Percentiles rank a stretch among this genome's conserved stretches.
phyloP scores from a whole-genome alignment of 257 asterid genomes.

The Capsicum chinense region DNA sequence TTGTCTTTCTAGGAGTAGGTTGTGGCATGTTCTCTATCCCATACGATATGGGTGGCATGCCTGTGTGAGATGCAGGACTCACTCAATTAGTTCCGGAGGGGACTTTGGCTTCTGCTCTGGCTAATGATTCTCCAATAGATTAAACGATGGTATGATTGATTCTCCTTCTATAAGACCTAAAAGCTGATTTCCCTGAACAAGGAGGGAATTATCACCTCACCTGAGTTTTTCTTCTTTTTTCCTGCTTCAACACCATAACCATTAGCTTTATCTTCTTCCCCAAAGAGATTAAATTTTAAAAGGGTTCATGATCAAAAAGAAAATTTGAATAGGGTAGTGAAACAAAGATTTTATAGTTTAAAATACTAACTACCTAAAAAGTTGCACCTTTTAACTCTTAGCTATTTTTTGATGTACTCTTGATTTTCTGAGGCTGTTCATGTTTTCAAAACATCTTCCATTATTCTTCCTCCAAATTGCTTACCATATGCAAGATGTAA shows the following conservation, averaged over 20 bases:
- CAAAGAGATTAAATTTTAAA: background rate
- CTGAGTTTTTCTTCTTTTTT: background rate
- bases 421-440: background rate
- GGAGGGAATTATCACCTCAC: background rate
- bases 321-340: background rate
- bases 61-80: constrained; percentile 67
- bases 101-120: constrained; percentile 91
- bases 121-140: constrained; percentile 81
- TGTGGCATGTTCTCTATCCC: constrained; percentile 83
- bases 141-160: constrained; percentile 76
- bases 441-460: background rate
- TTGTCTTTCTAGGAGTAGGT: constrained; percentile 59
- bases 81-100: constrained; percentile 77
- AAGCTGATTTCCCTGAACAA: background rate
- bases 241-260: background rate
- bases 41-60: constrained; percentile 82
- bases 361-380: background rate
- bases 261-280: background rate
- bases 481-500: background rate
- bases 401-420: background rate
- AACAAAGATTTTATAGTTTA: background rate
- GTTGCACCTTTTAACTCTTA: background rate
- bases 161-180: constrained; percentile 6
- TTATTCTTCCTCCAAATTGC: background rate
- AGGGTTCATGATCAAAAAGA: background rate